Evolutionary conservation across 345 rosid genomes (phyloP).

Genomic region (Ricinus communis): DNA sequence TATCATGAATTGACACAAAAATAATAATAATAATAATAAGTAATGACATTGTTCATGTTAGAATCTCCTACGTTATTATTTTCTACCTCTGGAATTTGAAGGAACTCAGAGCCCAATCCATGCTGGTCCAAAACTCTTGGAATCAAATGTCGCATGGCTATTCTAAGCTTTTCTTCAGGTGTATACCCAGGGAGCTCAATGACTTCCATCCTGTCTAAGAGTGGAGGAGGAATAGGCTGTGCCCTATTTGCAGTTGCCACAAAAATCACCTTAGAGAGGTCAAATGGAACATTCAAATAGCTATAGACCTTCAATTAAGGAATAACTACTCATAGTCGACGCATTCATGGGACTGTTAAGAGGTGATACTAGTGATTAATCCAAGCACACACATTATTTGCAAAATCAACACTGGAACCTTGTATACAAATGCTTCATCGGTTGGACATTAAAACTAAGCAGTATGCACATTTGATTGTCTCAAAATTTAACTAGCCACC

Average conservation of each 20-base stretch:
- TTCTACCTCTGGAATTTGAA: constrained; percentile 92
- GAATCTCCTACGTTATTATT: background rate
- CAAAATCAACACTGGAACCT: background rate
- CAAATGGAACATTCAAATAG: constrained; percentile 96
- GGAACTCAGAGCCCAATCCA: constrained; percentile 79
- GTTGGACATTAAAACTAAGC: background rate
- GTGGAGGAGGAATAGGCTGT: constrained; percentile 97
- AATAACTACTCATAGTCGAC: constrained; percentile 10
- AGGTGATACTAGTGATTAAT: background rate
- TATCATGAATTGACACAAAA: background rate
- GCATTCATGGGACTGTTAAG: constrained; percentile 9
- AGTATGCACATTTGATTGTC: background rate
- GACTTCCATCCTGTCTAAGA: constrained; percentile 95
- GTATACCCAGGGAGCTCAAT: constrained; percentile 98
- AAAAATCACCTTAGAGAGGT: constrained; percentile 92
- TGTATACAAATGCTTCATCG: background rate
- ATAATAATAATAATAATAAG: background rate
- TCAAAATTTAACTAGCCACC: constrained; percentile 12
- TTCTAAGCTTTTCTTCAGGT: constrained; percentile 89
- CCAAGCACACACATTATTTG: constrained; percentile 5
- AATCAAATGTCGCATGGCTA: constrained; percentile 89
- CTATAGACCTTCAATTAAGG: constrained; percentile 63
- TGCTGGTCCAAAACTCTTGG: constrained; percentile 97
- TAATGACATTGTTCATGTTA: background rate
- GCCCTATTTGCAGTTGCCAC: constrained; percentile 93